phyloP scores from a whole-genome alignment of 225 moss, liverwort and hornwort species.

The Antitrichia curtipendula region DNA sequence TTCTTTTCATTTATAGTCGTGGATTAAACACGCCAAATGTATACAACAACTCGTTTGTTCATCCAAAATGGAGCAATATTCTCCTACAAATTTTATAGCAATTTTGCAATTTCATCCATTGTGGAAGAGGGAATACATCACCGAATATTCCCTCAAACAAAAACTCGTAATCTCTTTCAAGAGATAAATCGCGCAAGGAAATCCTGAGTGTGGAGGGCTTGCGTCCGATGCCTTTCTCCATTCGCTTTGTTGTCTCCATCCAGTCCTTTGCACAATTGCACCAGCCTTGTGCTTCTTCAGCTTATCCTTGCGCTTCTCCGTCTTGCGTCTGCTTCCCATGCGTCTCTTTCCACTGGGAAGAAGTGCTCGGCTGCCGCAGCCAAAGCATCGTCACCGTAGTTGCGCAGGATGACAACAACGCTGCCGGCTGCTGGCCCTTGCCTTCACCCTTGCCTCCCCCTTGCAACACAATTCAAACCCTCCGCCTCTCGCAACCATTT shows the following conservation, averaged over 20 bases:
- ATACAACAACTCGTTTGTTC: not conserved
- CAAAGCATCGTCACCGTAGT: not conserved
- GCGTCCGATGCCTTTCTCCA: not conserved
- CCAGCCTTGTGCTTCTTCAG: not conserved
- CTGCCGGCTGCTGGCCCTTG: conserved; percentile 1
- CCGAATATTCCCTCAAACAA: not conserved
- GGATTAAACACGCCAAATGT: not conserved
- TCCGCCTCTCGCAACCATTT: not conserved
- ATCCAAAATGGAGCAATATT: not conserved
- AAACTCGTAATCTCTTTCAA: not conserved
- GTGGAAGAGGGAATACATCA: not conserved
- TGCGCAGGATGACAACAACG: conserved; percentile 31
- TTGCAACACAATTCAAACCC: not conserved
- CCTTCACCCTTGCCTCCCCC: not conserved
- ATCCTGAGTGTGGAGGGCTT: not conserved
- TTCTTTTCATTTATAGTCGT: not conserved
- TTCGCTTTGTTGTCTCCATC: not conserved
- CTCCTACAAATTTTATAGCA: not conserved
- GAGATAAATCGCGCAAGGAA: not conserved
- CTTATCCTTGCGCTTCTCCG: not conserved
- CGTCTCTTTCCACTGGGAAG: not conserved
- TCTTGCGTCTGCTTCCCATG: not conserved
- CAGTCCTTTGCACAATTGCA: not conserved
- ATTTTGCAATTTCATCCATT: not conserved
- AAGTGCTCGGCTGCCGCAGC: not conserved